These are phyloP conservation scores for Globisporangium middletonii DNA, from an alignment of 352 stramenopile species.

Conservation along the genomic window DNA sequence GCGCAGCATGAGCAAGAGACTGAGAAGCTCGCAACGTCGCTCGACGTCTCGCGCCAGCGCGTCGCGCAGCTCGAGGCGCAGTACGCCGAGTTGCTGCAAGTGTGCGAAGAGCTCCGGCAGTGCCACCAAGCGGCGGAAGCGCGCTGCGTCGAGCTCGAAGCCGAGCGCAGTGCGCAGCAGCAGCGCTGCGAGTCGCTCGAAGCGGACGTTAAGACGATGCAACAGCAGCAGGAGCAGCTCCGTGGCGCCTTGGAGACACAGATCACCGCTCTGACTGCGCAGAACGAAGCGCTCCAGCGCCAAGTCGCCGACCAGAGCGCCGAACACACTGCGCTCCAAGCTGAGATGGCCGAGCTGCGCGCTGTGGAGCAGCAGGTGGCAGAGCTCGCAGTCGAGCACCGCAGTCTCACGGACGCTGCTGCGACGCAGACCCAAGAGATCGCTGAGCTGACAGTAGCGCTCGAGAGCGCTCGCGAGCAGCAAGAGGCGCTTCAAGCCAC, in stretches of 20 bases:
- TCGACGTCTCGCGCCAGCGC: neutral
- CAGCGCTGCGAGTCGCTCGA: neutral
- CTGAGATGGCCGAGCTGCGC: neutral
- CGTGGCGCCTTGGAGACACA: neutral
- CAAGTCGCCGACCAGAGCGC: neutral
- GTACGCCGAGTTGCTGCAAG: neutral
- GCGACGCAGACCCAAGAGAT: conserved; percentile 1
- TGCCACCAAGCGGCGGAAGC: neutral
- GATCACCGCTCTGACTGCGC: neutral
- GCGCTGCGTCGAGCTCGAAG: neutral
- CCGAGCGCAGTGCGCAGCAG: neutral
- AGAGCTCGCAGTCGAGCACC: conserved; percentile 2
- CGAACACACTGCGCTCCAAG: neutral
- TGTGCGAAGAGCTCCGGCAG: neutral
- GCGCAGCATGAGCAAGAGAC: neutral
- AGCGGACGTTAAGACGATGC: neutral
- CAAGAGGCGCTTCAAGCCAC: neutral
- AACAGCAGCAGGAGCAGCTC: neutral
- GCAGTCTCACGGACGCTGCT: conserved; percentile 1
- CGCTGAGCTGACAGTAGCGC: neutral
- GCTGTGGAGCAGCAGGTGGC: neutral
- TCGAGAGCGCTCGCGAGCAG: conserved; percentile 3
- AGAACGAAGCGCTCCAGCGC: conserved; percentile 1
- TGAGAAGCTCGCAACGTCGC: neutral
- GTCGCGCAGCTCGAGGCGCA: neutral